A percentile compares a stretch with the other conserved stretches of the same genome.
These are phyloP conservation scores for Plasmopara viticola DNA, from an alignment of 352 stramenopile genomes.

Conservation along the genomic window DNA sequence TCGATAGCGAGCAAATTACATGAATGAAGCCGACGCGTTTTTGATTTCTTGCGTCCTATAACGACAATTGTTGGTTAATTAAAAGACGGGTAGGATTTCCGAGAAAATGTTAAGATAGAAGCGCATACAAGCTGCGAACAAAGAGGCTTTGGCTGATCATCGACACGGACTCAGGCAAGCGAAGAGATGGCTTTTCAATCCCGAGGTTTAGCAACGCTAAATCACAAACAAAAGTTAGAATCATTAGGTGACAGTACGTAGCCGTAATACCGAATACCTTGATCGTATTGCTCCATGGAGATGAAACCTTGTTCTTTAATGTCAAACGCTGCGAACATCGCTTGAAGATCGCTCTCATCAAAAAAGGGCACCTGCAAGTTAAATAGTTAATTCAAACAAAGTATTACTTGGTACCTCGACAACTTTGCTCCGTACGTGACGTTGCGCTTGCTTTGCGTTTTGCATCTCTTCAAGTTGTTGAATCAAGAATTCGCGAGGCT, in stretches of 20 bases:
- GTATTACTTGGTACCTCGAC: not conserved
- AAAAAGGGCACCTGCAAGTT: slow-evolving; percentile 55
- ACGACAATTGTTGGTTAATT: not conserved
- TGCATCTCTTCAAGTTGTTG: slow-evolving; percentile 52
- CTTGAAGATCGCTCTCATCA: slow-evolving; percentile 59
- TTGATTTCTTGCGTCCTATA: slow-evolving; percentile 62
- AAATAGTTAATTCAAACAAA: not conserved
- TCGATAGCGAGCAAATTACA: slow-evolving; percentile 20
- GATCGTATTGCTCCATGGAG: slow-evolving; percentile 56
- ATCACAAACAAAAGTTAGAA: not conserved
- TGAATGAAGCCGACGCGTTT: slow-evolving; percentile 57
- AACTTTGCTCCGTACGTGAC: slow-evolving; percentile 27
- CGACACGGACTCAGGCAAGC: slow-evolving; percentile 53
- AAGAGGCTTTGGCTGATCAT: slow-evolving; percentile 56
- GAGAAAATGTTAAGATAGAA: not conserved
- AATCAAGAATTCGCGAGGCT: slow-evolving; percentile 55
- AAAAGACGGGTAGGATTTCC: not conserved
- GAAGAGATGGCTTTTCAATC: slow-evolving; percentile 58
- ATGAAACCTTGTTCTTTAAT: slow-evolving; percentile 63
- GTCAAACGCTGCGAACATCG: slow-evolving; percentile 74
- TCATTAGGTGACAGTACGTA: not conserved
- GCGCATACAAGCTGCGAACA: slow-evolving; percentile 57
- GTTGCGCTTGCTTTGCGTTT: slow-evolving; percentile 47
- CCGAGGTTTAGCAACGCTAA: slow-evolving; percentile 51
- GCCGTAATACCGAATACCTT: slow-evolving; percentile 21